These are phyloP conservation scores for Ascochyta rabiei DNA, from an alignment of 2,329 filamentous ascomycete species.

Conservation along the genomic window DNA sequence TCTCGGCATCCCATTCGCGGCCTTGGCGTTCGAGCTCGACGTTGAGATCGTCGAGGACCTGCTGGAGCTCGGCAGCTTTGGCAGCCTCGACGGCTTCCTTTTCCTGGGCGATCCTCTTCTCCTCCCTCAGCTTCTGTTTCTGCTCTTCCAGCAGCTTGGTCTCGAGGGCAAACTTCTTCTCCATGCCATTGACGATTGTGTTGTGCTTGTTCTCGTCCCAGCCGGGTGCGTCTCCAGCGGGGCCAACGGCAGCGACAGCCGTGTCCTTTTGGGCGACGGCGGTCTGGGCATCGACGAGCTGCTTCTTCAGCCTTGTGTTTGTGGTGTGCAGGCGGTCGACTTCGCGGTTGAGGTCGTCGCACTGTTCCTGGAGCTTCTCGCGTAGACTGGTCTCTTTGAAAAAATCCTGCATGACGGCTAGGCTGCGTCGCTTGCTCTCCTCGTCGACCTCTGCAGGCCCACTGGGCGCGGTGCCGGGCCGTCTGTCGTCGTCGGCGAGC, in stretches of 20 bases:
- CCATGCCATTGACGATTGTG: slow-evolving; percentile 41
- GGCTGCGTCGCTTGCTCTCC: slow-evolving; percentile 41
- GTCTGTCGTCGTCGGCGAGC: slow-evolving; percentile 33
- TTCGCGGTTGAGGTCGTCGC: slow-evolving; percentile 41
- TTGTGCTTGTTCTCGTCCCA: slow-evolving; percentile 30
- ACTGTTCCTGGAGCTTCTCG: slow-evolving; percentile 45
- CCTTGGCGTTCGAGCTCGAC: slow-evolving; percentile 45
- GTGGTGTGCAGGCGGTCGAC: slow-evolving; percentile 41
- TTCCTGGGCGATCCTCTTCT: slow-evolving; percentile 39
- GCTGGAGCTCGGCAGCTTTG: slow-evolving; percentile 43
- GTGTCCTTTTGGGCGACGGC: slow-evolving; percentile 42
- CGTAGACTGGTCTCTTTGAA: slow-evolving; percentile 47
- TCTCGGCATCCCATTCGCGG: slow-evolving; percentile 44
- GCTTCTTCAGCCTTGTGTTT: slow-evolving; percentile 39
- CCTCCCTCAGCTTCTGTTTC: slow-evolving; percentile 39
- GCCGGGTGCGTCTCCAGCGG: slow-evolving; percentile 16
- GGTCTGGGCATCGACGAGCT: slow-evolving; percentile 40
- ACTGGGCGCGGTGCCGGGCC: slow-evolving; percentile 43
- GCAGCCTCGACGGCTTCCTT: slow-evolving; percentile 41
- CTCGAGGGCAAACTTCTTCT: slow-evolving; percentile 44
- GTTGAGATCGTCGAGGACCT: slow-evolving; percentile 44
- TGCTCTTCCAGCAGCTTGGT: slow-evolving; percentile 41
- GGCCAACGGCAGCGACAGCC: slow-evolving; percentile 26
- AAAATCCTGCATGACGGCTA: slow-evolving; percentile 48
- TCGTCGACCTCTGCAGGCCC: slow-evolving; percentile 38